Evolutionary conservation across 139 green algal genomes (phyloP), one percentile per base, ranked within the genome.

Genomic region (Tetratostichococcus sp.): DNA sequence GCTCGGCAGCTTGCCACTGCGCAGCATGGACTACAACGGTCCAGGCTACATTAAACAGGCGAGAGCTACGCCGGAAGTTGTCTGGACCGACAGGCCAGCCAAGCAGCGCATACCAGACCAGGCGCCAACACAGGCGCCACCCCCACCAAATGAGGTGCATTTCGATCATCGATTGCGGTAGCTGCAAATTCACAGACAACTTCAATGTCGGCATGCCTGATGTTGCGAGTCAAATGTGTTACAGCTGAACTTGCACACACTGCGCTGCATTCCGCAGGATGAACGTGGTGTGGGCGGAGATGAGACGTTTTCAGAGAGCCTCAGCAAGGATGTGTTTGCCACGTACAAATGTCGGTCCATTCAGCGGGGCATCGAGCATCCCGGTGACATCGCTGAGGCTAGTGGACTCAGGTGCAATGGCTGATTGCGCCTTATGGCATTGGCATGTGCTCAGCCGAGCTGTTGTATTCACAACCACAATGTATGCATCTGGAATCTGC

Each of bases 301-400:
- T 16, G 82, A 86, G 30, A 76, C 65, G 1, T 79, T 83, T 28
- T 77, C 77, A 58, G 82, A 86, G 65, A 42, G 71, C 11, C 33
- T 81, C 31, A 81, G 75, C 76, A 79, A 75, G 30, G 70, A 84
- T 34, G 66, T 90, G 4, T 88, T 88, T 67, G 74, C 69, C 25
- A 69, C 31, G 1, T 89, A 89, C 34, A 39, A 71, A 19, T 86
- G 83, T 73, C 73, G 80, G 50, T 84, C 26, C 19, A 71, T 70
- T 59, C 34, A 43, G 33, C 80, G 65, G 26, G 69, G 72, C 65
- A 76, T 69, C n/a, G 67, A 73, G 50, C 86, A 93, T 71, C 86
- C 89, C 17, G 90, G 87, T 28, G 87, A 93, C 69, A 90, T 96
- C 65, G 87, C 89, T 3, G 91, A 96, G 69, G 79, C 91, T 4